Evolutionary conservation across 306 rosid species (phyloP).

Genomic region (Senna siamea): DNA sequence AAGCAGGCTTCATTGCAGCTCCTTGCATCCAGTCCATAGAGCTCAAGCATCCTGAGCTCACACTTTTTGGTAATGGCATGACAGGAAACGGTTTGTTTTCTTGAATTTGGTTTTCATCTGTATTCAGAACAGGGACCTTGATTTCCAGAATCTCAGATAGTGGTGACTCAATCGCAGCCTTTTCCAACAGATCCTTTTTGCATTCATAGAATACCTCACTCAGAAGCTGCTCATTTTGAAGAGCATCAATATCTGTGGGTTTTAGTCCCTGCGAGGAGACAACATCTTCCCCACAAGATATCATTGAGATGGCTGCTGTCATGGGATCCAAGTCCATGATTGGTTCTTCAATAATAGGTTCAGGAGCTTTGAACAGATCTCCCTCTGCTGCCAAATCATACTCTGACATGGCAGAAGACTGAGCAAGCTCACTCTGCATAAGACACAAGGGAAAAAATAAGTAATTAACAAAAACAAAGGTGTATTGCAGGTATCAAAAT

Average conservation of each 20-base stretch:
- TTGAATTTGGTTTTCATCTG: constrained; percentile 53
- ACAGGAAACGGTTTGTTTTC: constrained; percentile 58
- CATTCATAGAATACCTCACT: constrained; percentile 81
- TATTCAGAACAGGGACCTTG: constrained; percentile 56
- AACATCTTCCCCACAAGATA: constrained; percentile 72
- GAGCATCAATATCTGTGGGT: constrained; percentile 68
- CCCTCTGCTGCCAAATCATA: constrained; percentile 85
- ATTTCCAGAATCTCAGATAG: constrained; percentile 66
- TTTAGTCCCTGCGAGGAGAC: constrained; percentile 68
- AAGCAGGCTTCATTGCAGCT: constrained; percentile 55
- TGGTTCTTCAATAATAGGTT: constrained; percentile 74
- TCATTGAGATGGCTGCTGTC: constrained; percentile 74
- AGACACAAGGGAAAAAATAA: background rate
- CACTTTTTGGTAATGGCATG: constrained; percentile 64
- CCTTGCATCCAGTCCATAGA: constrained; percentile 81
- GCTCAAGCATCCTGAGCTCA: constrained; percentile 68
- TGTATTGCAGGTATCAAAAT: background rate
- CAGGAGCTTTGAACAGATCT: constrained; percentile 93
- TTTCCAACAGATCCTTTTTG: constrained; percentile 73
- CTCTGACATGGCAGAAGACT: constrained; percentile 66
- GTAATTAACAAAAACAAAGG: constrained; percentile 21
- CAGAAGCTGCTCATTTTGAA: constrained; percentile 83
- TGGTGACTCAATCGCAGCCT: constrained; percentile 61
- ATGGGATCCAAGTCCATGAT: constrained; percentile 59
- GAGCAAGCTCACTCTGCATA: constrained; percentile 62